Base-by-base conservation (phyloP, 768 basidiomycete species). In the Russula emetica region DNA sequence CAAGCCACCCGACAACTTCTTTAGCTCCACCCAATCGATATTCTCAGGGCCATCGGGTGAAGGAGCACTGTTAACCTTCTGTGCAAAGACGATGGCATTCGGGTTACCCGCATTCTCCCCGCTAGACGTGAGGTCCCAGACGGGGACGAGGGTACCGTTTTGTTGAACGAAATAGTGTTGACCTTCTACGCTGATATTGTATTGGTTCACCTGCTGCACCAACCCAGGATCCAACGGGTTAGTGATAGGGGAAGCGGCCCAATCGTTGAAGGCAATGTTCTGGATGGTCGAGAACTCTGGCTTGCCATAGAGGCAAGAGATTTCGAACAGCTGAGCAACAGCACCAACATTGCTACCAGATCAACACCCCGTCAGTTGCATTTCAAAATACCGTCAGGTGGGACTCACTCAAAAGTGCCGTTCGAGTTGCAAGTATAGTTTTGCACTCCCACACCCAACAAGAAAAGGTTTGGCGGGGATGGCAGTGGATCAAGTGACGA, bases 11-110 rank as follows among this genome's bases (percentile, higher is more conserved):
- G 42, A 16, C 32, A 55, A 18, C 2, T 6, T 10, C 18, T 55
- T 55, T 18, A 69, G 52, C 14, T 28, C 28, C 30, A 69, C 22
- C 67, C 66, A 69, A 42, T 67, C 67, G 30, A 69, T 16, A 36
- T 69, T 44, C 9, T 14, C 1, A 9, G 1, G 0, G 4, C 54
- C 16, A 2, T 54, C 30, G 11, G 67, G 66, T 4, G 67, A 53
- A 10, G 44, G 56, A 6, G 59, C 13, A 49, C 56, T 42, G 16
- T 32, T 62, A 9, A 22, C 13, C 30, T 67, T 69, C 10, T 26
- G 14, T 16, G 55, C 66, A 18, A 61, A 9, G 20, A 69, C 42
- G 53, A 61, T 64, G 6, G 58, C 56, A 24, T 64, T 32, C 28
- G 26, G 7, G 40, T 67, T 61, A 55, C 50, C 47, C 47, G 6